phyloP scores from a whole-genome alignment of 2,329 filamentous ascomycete genomes.

The Venturia pyrina region DNA sequence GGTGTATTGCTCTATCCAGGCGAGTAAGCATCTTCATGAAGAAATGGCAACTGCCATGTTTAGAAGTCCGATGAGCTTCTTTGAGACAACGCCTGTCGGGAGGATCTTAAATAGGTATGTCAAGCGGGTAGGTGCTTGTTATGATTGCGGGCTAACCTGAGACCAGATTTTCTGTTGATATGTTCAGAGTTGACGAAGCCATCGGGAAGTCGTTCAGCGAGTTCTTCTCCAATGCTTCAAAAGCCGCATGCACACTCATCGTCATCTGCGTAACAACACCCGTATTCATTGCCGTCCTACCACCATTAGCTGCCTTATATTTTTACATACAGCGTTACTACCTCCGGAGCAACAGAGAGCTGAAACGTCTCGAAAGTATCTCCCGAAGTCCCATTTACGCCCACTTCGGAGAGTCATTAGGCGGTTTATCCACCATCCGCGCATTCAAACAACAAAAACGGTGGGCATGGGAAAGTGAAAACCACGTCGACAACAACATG shows the following conservation, averaged over 20 bases:
- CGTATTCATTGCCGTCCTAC: constrained; percentile 62
- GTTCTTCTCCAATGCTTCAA: constrained; percentile 36
- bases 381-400: constrained; percentile 86
- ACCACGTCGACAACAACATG: constrained; percentile 81
- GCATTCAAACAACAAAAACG: constrained; percentile 74
- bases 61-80: constrained; percentile 89
- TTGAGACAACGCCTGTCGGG: constrained; percentile 82
- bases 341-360: constrained; percentile 76
- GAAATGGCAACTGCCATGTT: constrained; percentile 89
- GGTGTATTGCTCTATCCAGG: constrained; percentile 92
- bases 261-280: constrained; percentile 72
- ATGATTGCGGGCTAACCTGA: background rate
- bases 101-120: constrained; percentile 70
- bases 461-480: constrained; percentile 82
- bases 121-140: background rate
- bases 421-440: constrained; percentile 79
- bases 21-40: constrained; percentile 83
- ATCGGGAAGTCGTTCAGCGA: constrained; percentile 86
- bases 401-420: constrained; percentile 88
- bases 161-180: constrained; percentile 60
- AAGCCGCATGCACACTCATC: constrained; percentile 60
- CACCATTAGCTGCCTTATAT: constrained; percentile 67
- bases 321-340: constrained; percentile 89
- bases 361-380: constrained; percentile 84
- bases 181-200: constrained; percentile 72